A percentile compares a stretch with the other conserved stretches of the same genome.
Conservation (phyloP, 1,284 basidiomycete genomes). For the Meripilus lineatus region DNA sequence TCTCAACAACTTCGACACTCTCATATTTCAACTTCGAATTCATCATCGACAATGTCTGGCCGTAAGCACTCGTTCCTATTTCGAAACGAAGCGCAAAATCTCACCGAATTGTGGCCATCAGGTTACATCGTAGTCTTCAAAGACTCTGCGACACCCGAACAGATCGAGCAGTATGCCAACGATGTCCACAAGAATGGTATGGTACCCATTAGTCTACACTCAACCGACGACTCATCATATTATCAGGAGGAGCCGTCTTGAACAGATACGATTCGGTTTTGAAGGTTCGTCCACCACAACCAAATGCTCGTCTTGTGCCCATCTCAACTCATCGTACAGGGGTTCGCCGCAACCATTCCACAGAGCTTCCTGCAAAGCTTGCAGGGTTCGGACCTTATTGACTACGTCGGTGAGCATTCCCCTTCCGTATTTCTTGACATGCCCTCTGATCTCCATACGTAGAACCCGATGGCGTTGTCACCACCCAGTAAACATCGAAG, state of each 20-base stretch:
- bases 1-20: not conserved
- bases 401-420: constrained; percentile 48
- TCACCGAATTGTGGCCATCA: no score
- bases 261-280: constrained; percentile 35
- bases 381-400: constrained; percentile 11
- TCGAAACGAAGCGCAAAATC: not conserved
- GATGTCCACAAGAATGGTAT: constrained; percentile 38
- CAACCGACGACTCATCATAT: no score
- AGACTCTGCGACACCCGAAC: constrained; percentile 34
- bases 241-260: constrained; percentile 40
- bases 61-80: constrained; percentile 4
- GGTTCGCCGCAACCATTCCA: constrained; percentile 49
- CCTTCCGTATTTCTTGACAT: constrained; percentile 2
- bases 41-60: constrained; percentile 10
- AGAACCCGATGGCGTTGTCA: constrained; percentile 46
- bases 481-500: constrained; percentile 35
- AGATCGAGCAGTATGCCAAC: constrained; percentile 39
- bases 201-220: constrained; percentile 1
- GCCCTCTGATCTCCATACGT: constrained; percentile 7
- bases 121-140: constrained; percentile 62
- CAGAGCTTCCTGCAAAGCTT: constrained; percentile 25
- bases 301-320: not conserved
- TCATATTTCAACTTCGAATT: not conserved
- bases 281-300: constrained; percentile 19
- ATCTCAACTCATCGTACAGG: constrained; percentile 27